Evolutionary conservation across 2,329 filamentous ascomycete species (phyloP).

Genomic region (Paraconiothyrium sp.): DNA sequence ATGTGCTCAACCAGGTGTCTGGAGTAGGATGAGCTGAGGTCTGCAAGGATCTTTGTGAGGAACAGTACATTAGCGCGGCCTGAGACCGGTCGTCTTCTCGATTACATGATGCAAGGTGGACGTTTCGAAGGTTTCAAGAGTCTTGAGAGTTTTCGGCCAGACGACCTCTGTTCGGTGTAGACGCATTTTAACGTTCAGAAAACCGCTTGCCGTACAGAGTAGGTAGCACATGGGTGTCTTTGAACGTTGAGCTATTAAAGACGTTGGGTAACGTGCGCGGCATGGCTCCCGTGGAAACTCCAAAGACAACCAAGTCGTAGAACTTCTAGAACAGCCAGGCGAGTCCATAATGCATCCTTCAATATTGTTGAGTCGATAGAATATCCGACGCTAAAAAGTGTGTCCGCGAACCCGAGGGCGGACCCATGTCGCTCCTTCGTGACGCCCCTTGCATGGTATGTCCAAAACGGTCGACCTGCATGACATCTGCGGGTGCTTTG

Average conservation of each 20-base stretch:
- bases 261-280: not conserved
- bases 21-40: not conserved
- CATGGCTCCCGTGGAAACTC: not conserved
- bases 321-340: not conserved
- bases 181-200: not conserved
- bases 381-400: slow-evolving; percentile 1
- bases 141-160: not conserved
- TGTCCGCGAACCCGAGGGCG: slow-evolving; percentile 9
- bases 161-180: not conserved
- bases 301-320: not conserved
- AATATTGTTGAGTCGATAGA: not conserved
- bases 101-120: not conserved
- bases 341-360: not conserved
- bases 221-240: not conserved
- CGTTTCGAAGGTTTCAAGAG: not conserved
- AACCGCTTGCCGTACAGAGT: not conserved
- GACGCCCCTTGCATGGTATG: slow-evolving; percentile 1
- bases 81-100: not conserved
- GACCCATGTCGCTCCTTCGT: slow-evolving; percentile 3
- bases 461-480: slow-evolving; percentile 10
- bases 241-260: not conserved
- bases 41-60: not conserved
- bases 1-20: not conserved
- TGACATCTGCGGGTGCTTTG: slow-evolving; percentile 7
- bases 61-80: slow-evolving; percentile 8